Evolutionary conservation across 768 basidiomycete genomes (phyloP).

Genomic region (Lactifluus subvellereus): DNA sequence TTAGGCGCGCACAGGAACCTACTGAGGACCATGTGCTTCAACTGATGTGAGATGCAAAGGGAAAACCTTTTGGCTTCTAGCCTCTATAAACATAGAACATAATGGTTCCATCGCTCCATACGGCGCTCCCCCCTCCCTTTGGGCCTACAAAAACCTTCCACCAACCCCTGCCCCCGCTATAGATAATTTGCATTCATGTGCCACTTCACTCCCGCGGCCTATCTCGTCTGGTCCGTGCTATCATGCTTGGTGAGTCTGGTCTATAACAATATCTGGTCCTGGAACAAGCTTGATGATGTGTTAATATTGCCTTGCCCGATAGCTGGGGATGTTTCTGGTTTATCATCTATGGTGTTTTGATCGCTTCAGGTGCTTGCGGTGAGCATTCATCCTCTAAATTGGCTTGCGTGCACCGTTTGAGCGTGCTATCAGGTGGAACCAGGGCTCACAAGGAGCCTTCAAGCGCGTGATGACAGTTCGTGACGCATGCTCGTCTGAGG

Average conservation of each 20-base stretch:
- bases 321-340: constrained; percentile 60
- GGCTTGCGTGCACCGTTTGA: background rate
- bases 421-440: constrained; percentile 51
- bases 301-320: background rate
- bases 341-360: constrained; percentile 80
- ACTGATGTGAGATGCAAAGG: background rate
- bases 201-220: constrained; percentile 23
- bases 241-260: constrained; percentile 41
- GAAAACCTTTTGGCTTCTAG: too few relatives aligned
- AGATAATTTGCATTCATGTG: background rate
- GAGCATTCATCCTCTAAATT: constrained; percentile 21
- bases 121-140: background rate
- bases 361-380: constrained; percentile 68
- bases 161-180: background rate
- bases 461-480: constrained; percentile 82
- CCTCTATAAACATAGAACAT: background rate
- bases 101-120: background rate
- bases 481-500: background rate
- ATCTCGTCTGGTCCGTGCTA: constrained; percentile 59
- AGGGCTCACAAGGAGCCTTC: constrained; percentile 64
- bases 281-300: background rate
- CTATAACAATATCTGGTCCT: background rate
- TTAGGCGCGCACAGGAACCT: background rate
- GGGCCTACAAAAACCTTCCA: too few relatives aligned
- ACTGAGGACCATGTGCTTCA: constrained; percentile 11